Base-by-base conservation (phyloP, 2,329 filamentous ascomycete genomes). In the Aspergillus pseudoterreus region DNA sequence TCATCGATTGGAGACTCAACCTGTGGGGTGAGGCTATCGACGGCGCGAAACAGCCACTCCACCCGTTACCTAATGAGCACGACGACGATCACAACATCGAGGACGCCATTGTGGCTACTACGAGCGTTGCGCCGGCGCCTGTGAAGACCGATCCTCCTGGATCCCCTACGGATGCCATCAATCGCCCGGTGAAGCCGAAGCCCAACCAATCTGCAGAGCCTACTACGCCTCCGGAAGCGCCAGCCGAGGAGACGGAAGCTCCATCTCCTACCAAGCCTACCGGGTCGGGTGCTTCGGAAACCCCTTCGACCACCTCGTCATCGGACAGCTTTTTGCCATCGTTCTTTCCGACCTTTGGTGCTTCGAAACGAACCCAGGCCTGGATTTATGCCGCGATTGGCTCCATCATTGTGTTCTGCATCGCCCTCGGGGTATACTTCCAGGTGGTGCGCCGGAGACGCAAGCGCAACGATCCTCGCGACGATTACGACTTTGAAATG, bases 401-500 rank as follows among this genome's bases (percentile, higher is more conserved):
- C n/a, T 82, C 96, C 17, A 99, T 99, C 57, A 76, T 87, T 11
- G 76, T 87, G 45, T 99, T 99, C 77, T 92, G 92, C 70, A 73
- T 77, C 50, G 88, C 86, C 3, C 80, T 99, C 0, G 89, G 84
- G n/a, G 77, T 85, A 41, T 96, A 92, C 76, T 82, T 95, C 61
- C 90, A 83, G 71, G 75, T 92, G 51, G 88, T 91, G 41, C 85
- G 91, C 24, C 85, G 88, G 51, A 88, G 86, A 67, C 84, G 87
- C 38, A 80, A 90, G 22, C 84, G 84, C 60, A 90, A 88, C 71
- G 84, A 83, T 68, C 80, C 85, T 3, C 83, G 88, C 45, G 88
- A 92, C 63, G 86, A 87, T 67, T 97, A 96, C 71, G 92, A 96
- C 62, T 99, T 99, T 61, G 92, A 96, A 72, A 86, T 96, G 56